phyloP scores from a whole-genome alignment of 164 flowering plant species.

The Nelumbo lutea region DNA sequence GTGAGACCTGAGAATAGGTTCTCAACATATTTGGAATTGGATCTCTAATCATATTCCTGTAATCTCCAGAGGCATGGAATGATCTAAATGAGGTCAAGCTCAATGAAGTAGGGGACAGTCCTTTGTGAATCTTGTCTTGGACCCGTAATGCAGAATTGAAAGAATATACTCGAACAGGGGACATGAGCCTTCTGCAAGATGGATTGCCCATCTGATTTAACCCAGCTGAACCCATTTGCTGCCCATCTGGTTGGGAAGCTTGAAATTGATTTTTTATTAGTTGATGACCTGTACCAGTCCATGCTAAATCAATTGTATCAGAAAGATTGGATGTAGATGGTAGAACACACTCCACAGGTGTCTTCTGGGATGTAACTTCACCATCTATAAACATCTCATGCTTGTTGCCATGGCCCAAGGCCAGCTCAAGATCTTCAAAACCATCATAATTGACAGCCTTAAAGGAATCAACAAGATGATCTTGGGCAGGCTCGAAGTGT shows the following conservation, averaged over 20 bases:
- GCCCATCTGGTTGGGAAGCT: slow-evolving; percentile 20
- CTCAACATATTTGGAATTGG: slow-evolving; percentile 36
- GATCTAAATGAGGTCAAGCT: slow-evolving; percentile 48
- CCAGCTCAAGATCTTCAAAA: slow-evolving; percentile 17
- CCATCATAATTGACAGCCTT: slow-evolving; percentile 4
- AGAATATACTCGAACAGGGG: slow-evolving; percentile 56
- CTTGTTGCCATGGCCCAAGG: slow-evolving; percentile 14
- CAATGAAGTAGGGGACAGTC: slow-evolving; percentile 39
- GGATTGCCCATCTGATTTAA: slow-evolving; percentile 33
- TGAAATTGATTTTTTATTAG: slow-evolving; percentile 20
- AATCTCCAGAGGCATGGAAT: slow-evolving; percentile 69
- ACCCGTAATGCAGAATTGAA: slow-evolving; percentile 64
- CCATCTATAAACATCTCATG: slow-evolving; percentile 25
- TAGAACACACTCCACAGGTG: slow-evolving; percentile 24
- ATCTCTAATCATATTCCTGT: slow-evolving; percentile 52
- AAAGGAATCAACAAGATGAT: slow-evolving; percentile 11
- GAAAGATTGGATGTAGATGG: slow-evolving; percentile 61
- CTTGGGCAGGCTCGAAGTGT: slow-evolving; percentile 13
- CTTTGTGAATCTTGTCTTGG: slow-evolving; percentile 43
- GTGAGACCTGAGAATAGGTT: slow-evolving; percentile 38
- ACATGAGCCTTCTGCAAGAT: slow-evolving; percentile 33
- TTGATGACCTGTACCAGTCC: slow-evolving; percentile 67
- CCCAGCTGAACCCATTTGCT: slow-evolving; percentile 21
- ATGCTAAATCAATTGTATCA: slow-evolving; percentile 89
- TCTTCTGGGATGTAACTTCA: slow-evolving; percentile 24